phyloP scores from a whole-genome alignment of 1,284 basidiomycete genomes.

The Cutaneotrichosporon spelunceum region DNA sequence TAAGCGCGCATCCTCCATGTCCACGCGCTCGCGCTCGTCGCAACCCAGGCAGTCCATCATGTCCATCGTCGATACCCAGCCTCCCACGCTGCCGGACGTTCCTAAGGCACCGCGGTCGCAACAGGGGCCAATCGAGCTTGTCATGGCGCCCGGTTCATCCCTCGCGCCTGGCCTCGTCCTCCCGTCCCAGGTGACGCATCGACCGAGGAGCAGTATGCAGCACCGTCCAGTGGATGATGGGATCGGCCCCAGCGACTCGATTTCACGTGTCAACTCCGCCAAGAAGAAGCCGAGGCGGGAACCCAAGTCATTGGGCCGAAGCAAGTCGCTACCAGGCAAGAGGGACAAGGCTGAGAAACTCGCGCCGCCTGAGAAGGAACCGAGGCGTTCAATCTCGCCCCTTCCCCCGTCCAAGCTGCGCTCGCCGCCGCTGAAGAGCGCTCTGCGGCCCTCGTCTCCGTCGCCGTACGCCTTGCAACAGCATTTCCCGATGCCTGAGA shows the following conservation, averaged over 20 bases:
- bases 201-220: not conserved
- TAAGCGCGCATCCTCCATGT: slow-evolving; percentile 17
- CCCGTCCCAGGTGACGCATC: slow-evolving; percentile 13
- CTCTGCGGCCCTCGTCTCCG: slow-evolving; percentile 45
- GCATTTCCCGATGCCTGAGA: slow-evolving; percentile 4
- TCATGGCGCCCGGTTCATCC: slow-evolving; percentile 45
- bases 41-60: slow-evolving; percentile 31
- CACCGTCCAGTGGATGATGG: slow-evolving; percentile 13
- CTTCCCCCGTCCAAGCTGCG: slow-evolving; percentile 42
- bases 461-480: slow-evolving; percentile 15
- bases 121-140: slow-evolving; percentile 35
- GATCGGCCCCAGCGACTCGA: slow-evolving; percentile 25
- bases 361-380: not conserved
- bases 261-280: slow-evolving; percentile 28
- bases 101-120: slow-evolving; percentile 48
- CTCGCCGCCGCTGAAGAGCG: slow-evolving; percentile 49
- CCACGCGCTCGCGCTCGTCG: slow-evolving; percentile 15
- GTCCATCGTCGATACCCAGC: slow-evolving; percentile 35
- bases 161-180: slow-evolving; percentile 25
- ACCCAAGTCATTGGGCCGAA: not conserved
- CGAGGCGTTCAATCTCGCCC: slow-evolving; percentile 25
- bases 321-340: slow-evolving; percentile 16
- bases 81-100: slow-evolving; percentile 47
- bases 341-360: slow-evolving; percentile 10
- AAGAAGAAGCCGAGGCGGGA: not conserved